These are phyloP conservation scores for Jacaranda mimosifolia DNA, from an alignment of 257 asterid species.

Conservation along the genomic window DNA sequence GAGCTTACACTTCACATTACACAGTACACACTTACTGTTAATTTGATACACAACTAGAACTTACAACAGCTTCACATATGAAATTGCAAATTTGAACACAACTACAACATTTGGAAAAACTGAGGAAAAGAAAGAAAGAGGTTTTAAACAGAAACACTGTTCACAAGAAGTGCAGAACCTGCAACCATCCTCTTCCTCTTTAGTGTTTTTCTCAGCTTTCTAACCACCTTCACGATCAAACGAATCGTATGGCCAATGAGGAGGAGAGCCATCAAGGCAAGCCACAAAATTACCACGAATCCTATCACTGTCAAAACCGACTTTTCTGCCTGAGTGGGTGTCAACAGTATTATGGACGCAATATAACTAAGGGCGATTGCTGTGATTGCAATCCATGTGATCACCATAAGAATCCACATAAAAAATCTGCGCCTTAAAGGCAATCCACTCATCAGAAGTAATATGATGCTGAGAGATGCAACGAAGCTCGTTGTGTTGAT, in stretches of 20 bases:
- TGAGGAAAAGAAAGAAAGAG: too few relatives aligned
- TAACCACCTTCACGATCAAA: constrained; percentile 19
- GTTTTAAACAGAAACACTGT: not conserved
- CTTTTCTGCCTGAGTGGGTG: not conserved
- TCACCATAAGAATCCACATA: constrained; percentile 44
- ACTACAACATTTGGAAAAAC: too few relatives aligned
- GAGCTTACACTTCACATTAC: not conserved
- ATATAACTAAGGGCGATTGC: constrained; percentile 34
- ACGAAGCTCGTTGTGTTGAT: constrained; percentile 34
- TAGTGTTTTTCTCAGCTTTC: not conserved
- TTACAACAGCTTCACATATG: too few relatives aligned
- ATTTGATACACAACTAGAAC: not conserved
- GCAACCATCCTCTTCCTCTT: not conserved
- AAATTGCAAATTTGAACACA: not conserved
- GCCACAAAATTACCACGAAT: not conserved
- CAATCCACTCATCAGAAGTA: constrained; percentile 42
- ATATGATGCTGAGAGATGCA: constrained; percentile 45
- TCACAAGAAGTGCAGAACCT: not conserved
- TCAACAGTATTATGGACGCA: not conserved
- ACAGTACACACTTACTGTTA: not conserved
- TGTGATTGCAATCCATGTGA: constrained; percentile 46
- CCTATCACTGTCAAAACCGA: not conserved
- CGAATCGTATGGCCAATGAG: constrained; percentile 36
- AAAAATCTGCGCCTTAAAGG: constrained; percentile 30
- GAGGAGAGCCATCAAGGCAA: constrained; percentile 31